Percentiles rank a stretch among this genome's conserved stretches.
These are phyloP conservation scores for Pichia sp. DNA, from an alignment of 1,139 yeast genomes.

Conservation along the genomic window DNA sequence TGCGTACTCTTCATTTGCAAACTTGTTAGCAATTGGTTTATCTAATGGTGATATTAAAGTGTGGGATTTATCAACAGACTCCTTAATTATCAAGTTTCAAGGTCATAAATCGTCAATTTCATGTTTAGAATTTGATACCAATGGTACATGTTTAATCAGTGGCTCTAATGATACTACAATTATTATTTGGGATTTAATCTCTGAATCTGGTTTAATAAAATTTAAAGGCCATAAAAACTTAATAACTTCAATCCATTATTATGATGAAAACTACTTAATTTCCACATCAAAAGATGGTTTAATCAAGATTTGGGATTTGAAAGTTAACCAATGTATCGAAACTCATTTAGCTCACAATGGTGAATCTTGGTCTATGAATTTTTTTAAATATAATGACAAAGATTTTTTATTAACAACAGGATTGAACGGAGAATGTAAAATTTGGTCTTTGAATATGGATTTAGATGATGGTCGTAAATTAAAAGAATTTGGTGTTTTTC, in stretches of 20 bases:
- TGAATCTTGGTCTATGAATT: slow-evolving; percentile 79
- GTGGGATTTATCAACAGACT: slow-evolving; percentile 84
- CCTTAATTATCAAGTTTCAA: slow-evolving; percentile 71
- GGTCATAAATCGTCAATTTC: slow-evolving; percentile 84
- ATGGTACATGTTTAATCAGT: slow-evolving; percentile 79
- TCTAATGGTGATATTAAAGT: slow-evolving; percentile 80
- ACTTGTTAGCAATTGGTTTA: slow-evolving; percentile 83
- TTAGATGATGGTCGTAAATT: slow-evolving; percentile 41
- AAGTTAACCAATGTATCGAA: slow-evolving; percentile 84
- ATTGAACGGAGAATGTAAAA: slow-evolving; percentile 71
- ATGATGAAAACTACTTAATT: slow-evolving; percentile 61
- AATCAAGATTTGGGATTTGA: slow-evolving; percentile 87
- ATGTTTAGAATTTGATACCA: slow-evolving; percentile 58
- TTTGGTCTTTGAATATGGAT: slow-evolving; percentile 64
- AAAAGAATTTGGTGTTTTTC: slow-evolving; percentile 57
- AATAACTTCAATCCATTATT: slow-evolving; percentile 63
- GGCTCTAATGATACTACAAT: slow-evolving; percentile 83
- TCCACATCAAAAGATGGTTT: slow-evolving; percentile 86
- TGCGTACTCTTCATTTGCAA: slow-evolving; percentile 54
- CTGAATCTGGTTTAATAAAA: slow-evolving; percentile 83
- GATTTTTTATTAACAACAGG: slow-evolving; percentile 64
- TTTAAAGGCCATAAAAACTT: slow-evolving; percentile 86
- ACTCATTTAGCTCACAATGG: slow-evolving; percentile 91
- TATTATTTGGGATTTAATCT: slow-evolving; percentile 91
- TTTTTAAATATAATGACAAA: slow-evolving; percentile 32